Percentiles rank a stretch among this genome's conserved stretches.
These are phyloP conservation scores for Ophiostoma pallidulum DNA, from an alignment of 2,329 filamentous ascomycete species.

Conservation along the genomic window DNA sequence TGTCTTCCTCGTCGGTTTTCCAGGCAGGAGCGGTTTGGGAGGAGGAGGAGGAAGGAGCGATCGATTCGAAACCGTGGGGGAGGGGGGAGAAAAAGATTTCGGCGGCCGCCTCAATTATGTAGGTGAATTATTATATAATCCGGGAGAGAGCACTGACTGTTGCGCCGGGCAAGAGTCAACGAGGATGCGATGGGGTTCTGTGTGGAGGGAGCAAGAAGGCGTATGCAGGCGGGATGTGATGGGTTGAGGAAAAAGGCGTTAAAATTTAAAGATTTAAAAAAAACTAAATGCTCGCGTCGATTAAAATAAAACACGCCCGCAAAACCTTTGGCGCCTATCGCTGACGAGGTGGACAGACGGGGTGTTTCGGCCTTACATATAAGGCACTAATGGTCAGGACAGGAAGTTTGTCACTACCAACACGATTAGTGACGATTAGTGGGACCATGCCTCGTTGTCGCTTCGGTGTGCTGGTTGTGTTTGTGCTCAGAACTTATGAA, in stretches of 20 bases:
- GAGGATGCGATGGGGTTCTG: background rate
- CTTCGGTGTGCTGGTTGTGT: no score
- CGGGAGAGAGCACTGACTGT: background rate
- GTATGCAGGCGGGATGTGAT: background rate
- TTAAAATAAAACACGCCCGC: background rate
- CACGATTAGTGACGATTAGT: no score
- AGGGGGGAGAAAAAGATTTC: background rate
- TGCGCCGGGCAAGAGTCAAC: conserved; percentile 11
- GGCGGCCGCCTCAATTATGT: no score
- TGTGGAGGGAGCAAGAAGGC: background rate
- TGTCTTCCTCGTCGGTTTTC: no score
- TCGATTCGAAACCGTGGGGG: background rate
- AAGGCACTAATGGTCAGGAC: no score
- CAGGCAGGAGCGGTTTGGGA: no score
- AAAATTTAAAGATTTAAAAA: background rate
- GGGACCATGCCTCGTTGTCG: no score
- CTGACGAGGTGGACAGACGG: no score
- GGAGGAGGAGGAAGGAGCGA: conserved; percentile 7
- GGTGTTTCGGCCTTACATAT: no score
- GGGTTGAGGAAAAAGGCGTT: background rate
- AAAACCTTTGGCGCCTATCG: no score
- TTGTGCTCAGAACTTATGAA: no score
- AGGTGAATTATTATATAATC: background rate
- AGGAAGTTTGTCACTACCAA: no score
- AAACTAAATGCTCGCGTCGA: background rate